Base-by-base conservation (phyloP, 2,329 filamentous ascomycete species). In the Cladosporium cucumerinum region DNA sequence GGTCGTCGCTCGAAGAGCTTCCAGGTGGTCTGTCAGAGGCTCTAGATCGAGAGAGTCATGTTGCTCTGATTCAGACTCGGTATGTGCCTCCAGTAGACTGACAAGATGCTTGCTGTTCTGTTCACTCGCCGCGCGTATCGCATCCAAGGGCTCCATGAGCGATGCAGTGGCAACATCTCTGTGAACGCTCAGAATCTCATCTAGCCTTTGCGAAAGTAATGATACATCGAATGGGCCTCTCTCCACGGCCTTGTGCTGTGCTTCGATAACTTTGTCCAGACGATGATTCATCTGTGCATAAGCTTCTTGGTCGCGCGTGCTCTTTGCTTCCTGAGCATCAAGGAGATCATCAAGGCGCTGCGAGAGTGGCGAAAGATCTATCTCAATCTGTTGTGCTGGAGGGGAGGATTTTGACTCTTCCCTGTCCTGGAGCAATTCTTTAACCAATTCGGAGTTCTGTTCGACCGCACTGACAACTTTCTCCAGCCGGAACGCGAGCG, bases 391-490 rank as follows among this genome's bases (percentile, higher is more conserved):
- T 32, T 58, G 36, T 32, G 54, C 34, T 39, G 21, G 2, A 54
- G 7, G 14, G 0, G 62, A 34, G 16, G 34, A 36, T 39, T 64
- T 61, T 4, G 54, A 36, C 6, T 51, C 28, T 7, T 59, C 26
- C 6, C 23, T 36, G 34, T 70, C 70, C 5, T 73, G 68, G 3
- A 73, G 49, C 28, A 72, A 52, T 25, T 64, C 66, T 43, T 66
- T 69, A 46, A 72, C 65, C 8, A 72, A 43, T 26, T 65, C 66
- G 2, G 70, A 70, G 43, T 72, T 72, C 64, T 70, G 67, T 51
- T 73, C 71, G 3, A 74, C 69, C 2, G 72, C 71, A 21, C 70
- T 66, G 28, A 72, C 68, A 36, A 73, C 66, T 14, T 67, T 69
- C 28, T 69, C 67, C 12, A 72, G 65, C 43, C 58, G 65, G 12